Base-by-base conservation (phyloP, 345 rosid genomes). In the Chamaenerion angustifolium region DNA sequence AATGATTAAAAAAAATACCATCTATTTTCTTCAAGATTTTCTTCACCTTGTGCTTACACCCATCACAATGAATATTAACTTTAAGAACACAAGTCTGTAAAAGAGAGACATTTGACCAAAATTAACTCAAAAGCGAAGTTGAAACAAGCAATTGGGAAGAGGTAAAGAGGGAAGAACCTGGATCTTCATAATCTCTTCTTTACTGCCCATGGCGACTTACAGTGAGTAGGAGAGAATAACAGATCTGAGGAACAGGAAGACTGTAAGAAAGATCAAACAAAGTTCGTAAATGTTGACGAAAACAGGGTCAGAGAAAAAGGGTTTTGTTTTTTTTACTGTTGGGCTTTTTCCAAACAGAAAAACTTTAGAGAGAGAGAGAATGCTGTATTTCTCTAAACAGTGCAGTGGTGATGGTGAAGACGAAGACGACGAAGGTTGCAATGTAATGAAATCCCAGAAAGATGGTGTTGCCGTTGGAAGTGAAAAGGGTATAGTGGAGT, bases 1-100 rank as follows among this genome's bases (percentile, higher is more conserved):
- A 13, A 37, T 11, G 35, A n/a, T 11, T 14, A 15, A 21, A 21
- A 21, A 21, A 21, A 21, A 14, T 79, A 88, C 97, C 97, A 57
- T 89, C 95, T 37, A 89, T 85, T 65, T 85, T 89, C 63, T 88
- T 85, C 77, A 88, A 64, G 68, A 85, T 75, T 74, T 85, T 85
- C 85, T 81, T 85, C 61, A 89, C 93, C 68, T 85, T 80, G 25
- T 78, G 85, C 70, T 82, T 79, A 63, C 97, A 89, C 1, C 97
- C 97, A 74, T 89, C 93, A 56, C 97, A 89, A 66, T 85, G 93
- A 51, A 89, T 89, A 68, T 89, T 89, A 73, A 89, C 93, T 69
- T 82, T 85, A 2, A 89, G 89, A 52, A 76, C 85, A 71, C 85
- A 80, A 64, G 97, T 85, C 97, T 89, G 79, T 81, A 82, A 54